Conservation (phyloP, 2,329 filamentous ascomycete genomes). For the Sclerotinia glacialis region DNA sequence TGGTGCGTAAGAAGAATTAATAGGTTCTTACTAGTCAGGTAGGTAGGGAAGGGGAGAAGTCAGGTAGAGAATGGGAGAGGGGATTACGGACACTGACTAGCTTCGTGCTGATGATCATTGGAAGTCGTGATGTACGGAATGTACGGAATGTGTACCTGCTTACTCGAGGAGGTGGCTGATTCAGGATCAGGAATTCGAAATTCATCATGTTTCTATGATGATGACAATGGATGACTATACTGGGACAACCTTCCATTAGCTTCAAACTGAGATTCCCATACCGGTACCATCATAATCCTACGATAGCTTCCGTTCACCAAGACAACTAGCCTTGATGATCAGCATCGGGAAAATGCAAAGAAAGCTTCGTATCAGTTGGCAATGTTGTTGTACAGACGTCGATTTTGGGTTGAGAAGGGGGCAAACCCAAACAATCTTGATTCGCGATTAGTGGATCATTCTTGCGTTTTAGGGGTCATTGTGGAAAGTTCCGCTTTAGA, state of each 20-base stretch:
- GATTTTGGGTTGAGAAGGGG: conserved; percentile 29
- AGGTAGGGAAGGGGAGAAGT: not conserved
- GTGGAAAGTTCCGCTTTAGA: conserved; percentile 5
- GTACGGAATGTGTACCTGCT: not conserved
- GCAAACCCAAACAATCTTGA: not conserved
- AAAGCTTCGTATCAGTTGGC: conserved; percentile 16
- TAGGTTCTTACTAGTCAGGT: not conserved
- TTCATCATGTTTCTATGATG: not conserved
- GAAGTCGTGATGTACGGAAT: not conserved
- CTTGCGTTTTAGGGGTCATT: not conserved
- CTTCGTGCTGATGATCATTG: not conserved
- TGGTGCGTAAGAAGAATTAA: conserved; percentile 7
- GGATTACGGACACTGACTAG: not conserved
- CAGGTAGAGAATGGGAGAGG: no score
- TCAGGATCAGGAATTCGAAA: not conserved
- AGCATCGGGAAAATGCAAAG: not conserved
- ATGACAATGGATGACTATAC: no score
- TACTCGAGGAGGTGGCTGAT: conserved; percentile 9
- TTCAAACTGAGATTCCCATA: no score
- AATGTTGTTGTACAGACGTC: conserved; percentile 33
- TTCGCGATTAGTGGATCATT: not conserved
- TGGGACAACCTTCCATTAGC: no score
- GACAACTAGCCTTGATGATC: not conserved
- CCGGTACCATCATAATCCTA: no score
- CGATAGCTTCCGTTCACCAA: not conserved